Conservation (phyloP, 2,329 filamentous ascomycete species). For the Akanthomyces uredinophilus region DNA sequence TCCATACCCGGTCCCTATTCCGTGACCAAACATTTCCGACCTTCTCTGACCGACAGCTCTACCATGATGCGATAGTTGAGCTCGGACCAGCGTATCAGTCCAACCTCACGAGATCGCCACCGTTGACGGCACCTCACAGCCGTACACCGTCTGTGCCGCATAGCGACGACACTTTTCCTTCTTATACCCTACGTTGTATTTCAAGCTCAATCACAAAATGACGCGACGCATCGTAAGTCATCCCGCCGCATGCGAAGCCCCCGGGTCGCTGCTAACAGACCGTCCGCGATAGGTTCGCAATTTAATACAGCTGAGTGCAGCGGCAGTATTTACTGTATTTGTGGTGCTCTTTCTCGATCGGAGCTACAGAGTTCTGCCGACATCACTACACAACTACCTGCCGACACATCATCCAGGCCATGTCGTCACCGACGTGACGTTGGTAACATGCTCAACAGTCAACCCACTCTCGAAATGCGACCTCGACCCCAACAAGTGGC, state of each 20-base stretch:
- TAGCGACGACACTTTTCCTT: neutral
- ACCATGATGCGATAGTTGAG: slow-evolving; percentile 12
- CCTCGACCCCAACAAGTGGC: slow-evolving; percentile 67
- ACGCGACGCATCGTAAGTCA: slow-evolving; percentile 18
- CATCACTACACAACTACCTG: slow-evolving; percentile 79
- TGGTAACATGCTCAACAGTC: slow-evolving; percentile 68
- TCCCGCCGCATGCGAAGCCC: neutral
- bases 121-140: neutral
- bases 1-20: neutral
- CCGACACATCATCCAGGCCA: slow-evolving; percentile 79
- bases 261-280: slow-evolving; percentile 12
- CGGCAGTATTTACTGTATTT: slow-evolving; percentile 62
- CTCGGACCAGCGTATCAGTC: slow-evolving; percentile 1
- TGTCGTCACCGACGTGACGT: slow-evolving; percentile 79
- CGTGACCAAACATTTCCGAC: neutral
- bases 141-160: neutral
- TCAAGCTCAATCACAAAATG: slow-evolving; percentile 15
- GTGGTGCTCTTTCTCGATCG: slow-evolving; percentile 80
- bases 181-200: neutral
- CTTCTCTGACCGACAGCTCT: neutral
- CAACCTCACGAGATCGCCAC: neutral
- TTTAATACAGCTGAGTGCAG: slow-evolving; percentile 66
- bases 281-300: slow-evolving; percentile 51
- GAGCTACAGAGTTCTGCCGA: slow-evolving; percentile 80
- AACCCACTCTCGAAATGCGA: slow-evolving; percentile 73